Evolutionary conservation across 1,139 yeast species (phyloP).

Genomic region (Sugiyamaella paludigena): DNA sequence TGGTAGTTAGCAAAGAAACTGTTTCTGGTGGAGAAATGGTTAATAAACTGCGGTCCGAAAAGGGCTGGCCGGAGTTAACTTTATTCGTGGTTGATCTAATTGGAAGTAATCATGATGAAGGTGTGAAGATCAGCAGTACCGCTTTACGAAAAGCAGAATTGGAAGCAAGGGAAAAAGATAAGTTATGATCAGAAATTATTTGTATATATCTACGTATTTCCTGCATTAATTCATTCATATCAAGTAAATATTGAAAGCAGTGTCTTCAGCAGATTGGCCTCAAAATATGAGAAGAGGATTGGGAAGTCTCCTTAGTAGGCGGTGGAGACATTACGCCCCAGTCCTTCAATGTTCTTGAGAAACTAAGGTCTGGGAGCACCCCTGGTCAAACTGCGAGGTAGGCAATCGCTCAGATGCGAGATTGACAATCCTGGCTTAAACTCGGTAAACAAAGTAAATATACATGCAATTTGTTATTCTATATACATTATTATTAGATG

Average conservation of each 20-base stretch:
- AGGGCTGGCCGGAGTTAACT: slow-evolving; percentile 53
- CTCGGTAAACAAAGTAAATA: background rate
- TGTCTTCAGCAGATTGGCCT: no score
- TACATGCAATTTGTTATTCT: background rate
- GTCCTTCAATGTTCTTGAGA: no score
- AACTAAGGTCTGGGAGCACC: no score
- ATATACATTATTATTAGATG: background rate
- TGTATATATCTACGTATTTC: background rate
- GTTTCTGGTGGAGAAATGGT: slow-evolving; percentile 69
- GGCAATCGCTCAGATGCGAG: no score
- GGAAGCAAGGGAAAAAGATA: slow-evolving; percentile 17
- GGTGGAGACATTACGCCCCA: no score
- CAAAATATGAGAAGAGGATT: no score
- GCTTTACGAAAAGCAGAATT: slow-evolving; percentile 42
- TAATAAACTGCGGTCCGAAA: slow-evolving; percentile 58
- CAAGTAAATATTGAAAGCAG: slow-evolving; percentile 1
- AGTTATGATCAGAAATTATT: background rate
- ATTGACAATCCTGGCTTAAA: no score
- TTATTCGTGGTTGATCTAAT: slow-evolving; percentile 67
- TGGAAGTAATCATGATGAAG: slow-evolving; percentile 61
- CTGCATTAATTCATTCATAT: slow-evolving; percentile 6
- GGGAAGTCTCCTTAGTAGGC: no score
- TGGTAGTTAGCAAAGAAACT: slow-evolving; percentile 81
- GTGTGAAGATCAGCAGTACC: slow-evolving; percentile 84
- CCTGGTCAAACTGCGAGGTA: no score